Percentiles rank a stretch among this genome's conserved stretches.
Conservation (phyloP, 768 basidiomycete species). For the Russula sp. region DNA sequence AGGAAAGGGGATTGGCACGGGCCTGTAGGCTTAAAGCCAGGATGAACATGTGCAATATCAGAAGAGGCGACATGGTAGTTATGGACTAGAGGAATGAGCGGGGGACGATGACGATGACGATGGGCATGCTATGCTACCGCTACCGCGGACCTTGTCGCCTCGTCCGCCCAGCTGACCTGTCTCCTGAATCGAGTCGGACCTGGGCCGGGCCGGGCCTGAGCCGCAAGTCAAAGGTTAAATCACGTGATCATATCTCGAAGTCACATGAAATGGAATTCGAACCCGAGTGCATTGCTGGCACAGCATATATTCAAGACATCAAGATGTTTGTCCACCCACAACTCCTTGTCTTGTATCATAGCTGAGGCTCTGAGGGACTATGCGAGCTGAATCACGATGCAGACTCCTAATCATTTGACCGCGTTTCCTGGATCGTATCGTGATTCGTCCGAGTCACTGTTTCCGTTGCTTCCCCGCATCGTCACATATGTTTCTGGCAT, state of each 20-base stretch:
- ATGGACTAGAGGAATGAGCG: neutral
- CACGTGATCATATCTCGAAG: no score
- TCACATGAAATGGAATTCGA: no score
- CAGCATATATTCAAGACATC: no score
- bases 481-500: conserved; percentile 5
- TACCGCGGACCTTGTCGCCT: neutral
- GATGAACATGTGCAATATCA: conserved; percentile 4
- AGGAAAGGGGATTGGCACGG: conserved; percentile 7
- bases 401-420: neutral
- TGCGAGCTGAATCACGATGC: neutral
- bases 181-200: no score
- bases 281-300: no score
- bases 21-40: neutral
- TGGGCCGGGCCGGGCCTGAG: no score
- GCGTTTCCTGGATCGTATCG: neutral
- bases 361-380: neutral
- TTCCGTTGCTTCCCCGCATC: neutral
- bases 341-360: no score
- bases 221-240: no score
- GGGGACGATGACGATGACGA: neutral
- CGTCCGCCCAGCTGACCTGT: no score
- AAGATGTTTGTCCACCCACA: no score
- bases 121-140: neutral
- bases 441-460: neutral
- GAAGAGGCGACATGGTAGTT: neutral